Conservation (phyloP, 768 basidiomycete genomes). For the Tricholoma terreum region DNA sequence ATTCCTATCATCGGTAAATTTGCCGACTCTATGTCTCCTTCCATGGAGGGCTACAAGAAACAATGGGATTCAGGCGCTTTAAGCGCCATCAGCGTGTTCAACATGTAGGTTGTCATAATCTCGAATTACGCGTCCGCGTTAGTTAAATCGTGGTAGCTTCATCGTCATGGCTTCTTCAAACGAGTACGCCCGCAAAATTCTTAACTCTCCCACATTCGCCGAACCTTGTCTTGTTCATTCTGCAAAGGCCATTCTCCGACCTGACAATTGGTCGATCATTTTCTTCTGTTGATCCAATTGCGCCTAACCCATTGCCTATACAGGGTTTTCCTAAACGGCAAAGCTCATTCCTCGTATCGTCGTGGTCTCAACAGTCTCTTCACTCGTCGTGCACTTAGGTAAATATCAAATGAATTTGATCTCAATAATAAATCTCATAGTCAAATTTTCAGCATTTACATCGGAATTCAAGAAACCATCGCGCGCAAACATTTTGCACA, state of each 20-base stretch:
- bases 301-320: not conserved
- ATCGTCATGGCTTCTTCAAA: constrained; percentile 98
- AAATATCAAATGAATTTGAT: constrained; percentile 22
- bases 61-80: constrained; percentile 92
- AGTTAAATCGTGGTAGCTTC: constrained; percentile 55
- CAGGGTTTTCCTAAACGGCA: constrained; percentile 98
- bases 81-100: constrained; percentile 91
- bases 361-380: constrained; percentile 88
- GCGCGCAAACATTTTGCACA: constrained; percentile 68
- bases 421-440: not conserved
- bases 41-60: constrained; percentile 86
- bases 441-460: constrained; percentile 62
- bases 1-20: constrained; percentile 99
- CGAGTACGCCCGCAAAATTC: constrained; percentile 89
- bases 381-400: constrained; percentile 92
- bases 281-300: not conserved
- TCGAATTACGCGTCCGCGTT: not conserved
- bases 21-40: constrained; percentile 86
- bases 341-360: constrained; percentile 90
- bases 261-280: constrained; percentile 78
- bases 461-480: constrained; percentile 78
- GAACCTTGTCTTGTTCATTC: constrained; percentile 94
- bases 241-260: constrained; percentile 79
- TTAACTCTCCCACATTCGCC: constrained; percentile 90
- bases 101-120: constrained; percentile 64